A percentile compares a stretch with the other conserved stretches of the same genome.
phyloP scores from a whole-genome alignment of 306 rosid species.

The Vicia sativa region DNA sequence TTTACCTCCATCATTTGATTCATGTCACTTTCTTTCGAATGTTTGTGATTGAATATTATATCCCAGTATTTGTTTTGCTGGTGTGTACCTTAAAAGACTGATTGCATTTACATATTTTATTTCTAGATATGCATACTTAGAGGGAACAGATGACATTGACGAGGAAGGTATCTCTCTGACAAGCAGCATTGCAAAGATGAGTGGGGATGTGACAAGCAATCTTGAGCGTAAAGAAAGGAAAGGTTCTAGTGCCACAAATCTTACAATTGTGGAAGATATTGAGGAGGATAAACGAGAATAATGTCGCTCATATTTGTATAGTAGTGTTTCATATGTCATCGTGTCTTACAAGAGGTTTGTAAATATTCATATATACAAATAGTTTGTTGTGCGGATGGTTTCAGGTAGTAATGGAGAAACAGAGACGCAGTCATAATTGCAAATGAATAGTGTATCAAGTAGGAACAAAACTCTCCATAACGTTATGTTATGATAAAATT shows the following conservation, averaged over 20 bases:
- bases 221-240: conserved; percentile 57
- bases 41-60: no score
- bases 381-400: conserved; percentile 40
- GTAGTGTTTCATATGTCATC: conserved; percentile 30
- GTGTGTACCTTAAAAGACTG: neutral
- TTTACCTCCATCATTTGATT: neutral
- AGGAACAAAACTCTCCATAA: neutral
- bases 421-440: conserved; percentile 22
- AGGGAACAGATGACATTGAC: conserved; percentile 78
- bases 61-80: neutral
- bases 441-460: neutral
- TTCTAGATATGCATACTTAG: conserved; percentile 80
- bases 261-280: conserved; percentile 59
- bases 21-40: neutral
- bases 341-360: conserved; percentile 37
- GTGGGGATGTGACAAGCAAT: conserved; percentile 55
- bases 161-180: conserved; percentile 91
- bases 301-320: conserved; percentile 30
- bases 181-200: conserved; percentile 52
- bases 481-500: conserved; percentile 27
- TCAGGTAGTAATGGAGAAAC: conserved; percentile 35
- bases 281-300: conserved; percentile 96
- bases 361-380: conserved; percentile 43
- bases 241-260: conserved; percentile 53
- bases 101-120: conserved; percentile 21